Evolutionary conservation across 495 filamentous ascomycete species (phyloP).

Genomic region (Penicillium argentinense): DNA sequence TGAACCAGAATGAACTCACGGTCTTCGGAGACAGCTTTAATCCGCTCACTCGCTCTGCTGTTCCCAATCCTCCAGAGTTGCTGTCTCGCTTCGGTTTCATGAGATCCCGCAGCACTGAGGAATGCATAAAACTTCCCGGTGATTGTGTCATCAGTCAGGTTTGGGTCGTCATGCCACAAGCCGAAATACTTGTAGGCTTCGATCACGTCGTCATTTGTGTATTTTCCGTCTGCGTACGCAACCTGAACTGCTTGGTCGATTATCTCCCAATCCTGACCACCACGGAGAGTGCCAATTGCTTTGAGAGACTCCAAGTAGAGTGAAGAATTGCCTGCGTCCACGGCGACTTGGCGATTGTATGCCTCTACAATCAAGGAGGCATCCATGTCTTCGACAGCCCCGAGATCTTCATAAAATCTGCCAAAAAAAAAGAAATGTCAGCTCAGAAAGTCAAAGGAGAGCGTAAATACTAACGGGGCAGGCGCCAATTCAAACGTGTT

Average conservation of each 20-base stretch:
- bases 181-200: slow-evolving; percentile 59
- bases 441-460: not conserved
- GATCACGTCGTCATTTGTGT: slow-evolving; percentile 50
- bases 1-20: too few relatives aligned
- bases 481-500: slow-evolving; percentile 38
- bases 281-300: slow-evolving; percentile 32
- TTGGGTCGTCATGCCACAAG: slow-evolving; percentile 34
- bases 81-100: slow-evolving; percentile 51
- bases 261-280: slow-evolving; percentile 32
- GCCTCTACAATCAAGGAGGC: slow-evolving; percentile 36
- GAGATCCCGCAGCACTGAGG: slow-evolving; percentile 43
- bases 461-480: slow-evolving; percentile 31
- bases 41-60: slow-evolving; percentile 48
- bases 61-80: slow-evolving; percentile 58
- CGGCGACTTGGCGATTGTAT: slow-evolving; percentile 38
- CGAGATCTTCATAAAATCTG: slow-evolving; percentile 47
- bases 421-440: slow-evolving; percentile 9
- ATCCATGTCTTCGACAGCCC: slow-evolving; percentile 45
- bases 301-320: slow-evolving; percentile 40
- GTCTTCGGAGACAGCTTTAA: slow-evolving; percentile 56
- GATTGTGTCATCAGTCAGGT: slow-evolving; percentile 55
- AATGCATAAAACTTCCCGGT: slow-evolving; percentile 57
- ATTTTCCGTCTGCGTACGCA: slow-evolving; percentile 44
- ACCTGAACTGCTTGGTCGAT: slow-evolving; percentile 38
- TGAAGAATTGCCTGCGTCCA: slow-evolving; percentile 30